Conservation (phyloP, 345 rosid genomes). For the Combretum micranthum region DNA sequence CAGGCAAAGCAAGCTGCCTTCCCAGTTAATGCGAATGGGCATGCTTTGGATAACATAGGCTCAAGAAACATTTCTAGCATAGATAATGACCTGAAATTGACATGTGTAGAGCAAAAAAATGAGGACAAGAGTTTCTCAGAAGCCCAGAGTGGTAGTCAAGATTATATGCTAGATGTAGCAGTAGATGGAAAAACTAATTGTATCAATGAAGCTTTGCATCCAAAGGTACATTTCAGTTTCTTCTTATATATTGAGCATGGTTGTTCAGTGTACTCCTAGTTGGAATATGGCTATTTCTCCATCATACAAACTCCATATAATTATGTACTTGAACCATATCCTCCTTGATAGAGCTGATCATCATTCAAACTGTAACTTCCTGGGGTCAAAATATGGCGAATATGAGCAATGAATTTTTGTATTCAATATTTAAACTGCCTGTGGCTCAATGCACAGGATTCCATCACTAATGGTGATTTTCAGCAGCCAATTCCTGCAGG, state of each 20-base stretch:
- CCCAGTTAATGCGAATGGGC: too few species aligned
- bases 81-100: conserved; percentile 6
- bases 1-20: too few species aligned
- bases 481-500: background rate
- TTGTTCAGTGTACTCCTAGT: background rate
- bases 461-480: background rate
- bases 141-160: background rate
- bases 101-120: conserved; percentile 1
- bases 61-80: background rate
- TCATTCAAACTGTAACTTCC: too few species aligned
- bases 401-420: background rate
- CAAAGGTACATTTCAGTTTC: conserved; percentile 16
- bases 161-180: background rate
- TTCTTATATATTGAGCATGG: background rate
- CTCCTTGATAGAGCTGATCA: too few species aligned
- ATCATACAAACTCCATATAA: background rate
- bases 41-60: background rate
- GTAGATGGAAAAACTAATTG: background rate
- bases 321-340: background rate
- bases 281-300: background rate
- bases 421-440: too few species aligned
- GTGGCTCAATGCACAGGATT: background rate
- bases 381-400: too few species aligned
- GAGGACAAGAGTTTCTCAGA: conserved; percentile 9
- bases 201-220: background rate